Base-by-base conservation (phyloP, 2,329 filamentous ascomycete genomes). In the Alternaria sp. region DNA sequence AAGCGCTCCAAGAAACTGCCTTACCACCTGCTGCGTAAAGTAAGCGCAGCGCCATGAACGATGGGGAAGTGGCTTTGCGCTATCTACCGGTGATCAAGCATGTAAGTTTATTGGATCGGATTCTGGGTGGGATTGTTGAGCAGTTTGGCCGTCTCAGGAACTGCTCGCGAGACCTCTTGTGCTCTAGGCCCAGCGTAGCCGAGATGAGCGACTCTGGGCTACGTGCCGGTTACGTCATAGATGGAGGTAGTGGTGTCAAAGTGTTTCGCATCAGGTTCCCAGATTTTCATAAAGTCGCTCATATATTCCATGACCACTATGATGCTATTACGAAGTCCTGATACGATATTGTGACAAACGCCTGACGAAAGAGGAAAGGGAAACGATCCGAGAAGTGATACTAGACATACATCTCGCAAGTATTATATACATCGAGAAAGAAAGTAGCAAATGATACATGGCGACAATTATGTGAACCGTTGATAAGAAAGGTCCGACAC, bases 401-500 rank as follows among this genome's bases (percentile, higher is more conserved):
- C 11, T 16, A 43, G 20, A 43, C 11, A 43, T 25, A 16, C 6
- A 25, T 43, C 8, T 8, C 40, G 12, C 34, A 43, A 59, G 54
- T 12, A 49, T 9, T 70, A 67, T 68, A 18, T 63, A 64, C 63
- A 67, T 12, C 3, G 6, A 54, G 25, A 34, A 60, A 49, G 41
- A 43, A 12, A 43, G 45, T 34, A 43, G 6, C 5, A 14, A 16
- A 16, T 8, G 20, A 43, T 43, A 20, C 20, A 43, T 12, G 25
- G 14, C 5, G 14, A 25, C 40, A 16, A 25, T 20, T 43, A 25
- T 20, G 11, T 25, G 12, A 25, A 43, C 5, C 72, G 45, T 38
- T 78, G 74, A 45, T 76, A 75, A 8, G 74, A 77, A 9, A 77
- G 41, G 36, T 78, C 74, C 3, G 74, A 77, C 34, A 77, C 70